Conservation (phyloP, 768 basidiomycete genomes). For the Boletales sp. region DNA sequence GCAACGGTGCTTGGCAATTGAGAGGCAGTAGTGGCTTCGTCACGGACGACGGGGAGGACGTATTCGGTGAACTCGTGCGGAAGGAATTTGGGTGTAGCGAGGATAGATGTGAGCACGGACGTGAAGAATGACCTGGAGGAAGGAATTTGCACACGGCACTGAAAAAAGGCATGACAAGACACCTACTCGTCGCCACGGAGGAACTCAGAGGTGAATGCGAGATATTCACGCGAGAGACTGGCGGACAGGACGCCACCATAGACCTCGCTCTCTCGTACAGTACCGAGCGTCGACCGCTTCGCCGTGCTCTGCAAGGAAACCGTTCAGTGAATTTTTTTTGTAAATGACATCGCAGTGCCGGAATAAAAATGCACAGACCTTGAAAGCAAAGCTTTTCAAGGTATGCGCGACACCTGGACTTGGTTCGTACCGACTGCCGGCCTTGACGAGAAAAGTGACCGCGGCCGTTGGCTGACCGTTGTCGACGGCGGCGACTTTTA, state of each 20-base stretch:
- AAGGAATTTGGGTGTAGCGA: conserved; percentile 79
- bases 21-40: conserved; percentile 62
- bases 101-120: conserved; percentile 78
- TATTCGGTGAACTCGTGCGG: conserved; percentile 76
- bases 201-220: conserved; percentile 93
- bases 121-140: conserved; percentile 77
- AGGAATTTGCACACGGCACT: not conserved
- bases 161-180: not conserved
- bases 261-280: conserved; percentile 88
- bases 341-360: not conserved
- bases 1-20: conserved; percentile 65
- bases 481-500: conserved; percentile 86
- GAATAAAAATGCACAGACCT: conserved; percentile 52
- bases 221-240: conserved; percentile 81
- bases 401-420: conserved; percentile 90
- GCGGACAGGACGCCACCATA: conserved; percentile 90
- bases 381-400: conserved; percentile 98
- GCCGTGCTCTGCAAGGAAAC: conserved; percentile 62
- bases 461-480: conserved; percentile 78
- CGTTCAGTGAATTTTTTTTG: not conserved
- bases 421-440: conserved; percentile 84
- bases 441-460: conserved; percentile 89
- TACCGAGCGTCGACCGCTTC: conserved; percentile 83
- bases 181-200: conserved; percentile 94
- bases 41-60: conserved; percentile 64